Evolutionary conservation across 2,329 filamentous ascomycete species (phyloP), one percentile per base, ranked within the genome.

Genomic region (Cryphonectria naterciae): DNA sequence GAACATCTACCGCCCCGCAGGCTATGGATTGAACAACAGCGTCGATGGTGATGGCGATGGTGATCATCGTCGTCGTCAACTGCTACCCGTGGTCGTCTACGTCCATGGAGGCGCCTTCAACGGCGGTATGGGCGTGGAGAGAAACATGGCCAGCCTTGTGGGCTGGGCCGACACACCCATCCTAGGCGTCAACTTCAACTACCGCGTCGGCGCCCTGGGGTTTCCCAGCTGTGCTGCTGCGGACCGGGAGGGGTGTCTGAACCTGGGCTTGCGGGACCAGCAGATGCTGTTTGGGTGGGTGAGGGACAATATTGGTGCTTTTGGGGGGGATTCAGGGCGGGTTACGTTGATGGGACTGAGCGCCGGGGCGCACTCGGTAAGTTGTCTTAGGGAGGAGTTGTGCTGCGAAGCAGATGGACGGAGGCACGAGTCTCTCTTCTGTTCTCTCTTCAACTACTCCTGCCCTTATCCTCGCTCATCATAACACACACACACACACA

Each of bases 141-240:
- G 91, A 70, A 85, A 92, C 76, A 87, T 91, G 73, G 85, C 84
- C 0, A 87, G 86, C 49, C 88, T 92, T 79, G 86, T 91, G 19
- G 83, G 86, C 6, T 91, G 86, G 81, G 80, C 85, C 2, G 79
- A 81, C 37, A 77, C 80, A 61, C 85, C 85, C 13, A 80, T 92
- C 67, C 81, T 92, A 58, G 87, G 83, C 46, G 84, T 91, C 66
- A 87, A 84, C 77, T 86, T 91, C 77, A 88, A 87, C 79, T 89
- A 92, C 78, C 85, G 91, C 13, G 84, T 93, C 65, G 89, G 89
- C 2, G 86, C 88, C 6, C 83, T 93, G 76, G 93, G 93, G 0
- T 94, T 95, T 79, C 79, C 93, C 39, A 85, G 88, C 13, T 89
- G 85, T n/a, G 78, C 79, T 13, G 75, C 87, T 68, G 84, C 87